Evolutionary conservation across 768 basidiomycete genomes (phyloP).

Genomic region (Termitomyces sp.): DNA sequence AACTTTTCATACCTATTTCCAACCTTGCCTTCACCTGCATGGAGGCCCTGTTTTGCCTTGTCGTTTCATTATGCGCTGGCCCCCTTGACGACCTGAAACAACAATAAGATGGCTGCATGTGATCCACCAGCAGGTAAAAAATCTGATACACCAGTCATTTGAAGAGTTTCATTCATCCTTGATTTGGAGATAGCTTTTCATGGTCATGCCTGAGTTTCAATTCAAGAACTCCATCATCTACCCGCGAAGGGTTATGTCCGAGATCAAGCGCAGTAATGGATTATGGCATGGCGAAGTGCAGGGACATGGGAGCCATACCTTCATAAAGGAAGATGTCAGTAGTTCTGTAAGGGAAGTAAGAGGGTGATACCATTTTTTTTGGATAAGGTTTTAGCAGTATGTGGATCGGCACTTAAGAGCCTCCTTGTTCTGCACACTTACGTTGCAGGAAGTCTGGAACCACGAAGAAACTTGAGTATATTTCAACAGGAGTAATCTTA

Average conservation of each 20-base stretch:
- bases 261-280: not conserved
- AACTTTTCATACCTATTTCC: not conserved
- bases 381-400: not conserved
- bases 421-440: not conserved
- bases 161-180: constrained; percentile 13
- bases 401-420: not conserved
- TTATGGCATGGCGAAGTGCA: not conserved
- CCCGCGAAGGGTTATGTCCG: not conserved
- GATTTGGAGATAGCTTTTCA: not conserved
- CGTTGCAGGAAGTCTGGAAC: not conserved
- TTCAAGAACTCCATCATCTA: not conserved
- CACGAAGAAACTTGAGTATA: too few relatives aligned
- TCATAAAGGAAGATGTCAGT: not conserved
- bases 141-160: constrained; percentile 9
- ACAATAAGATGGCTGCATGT: not conserved
- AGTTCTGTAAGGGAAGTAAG: not conserved
- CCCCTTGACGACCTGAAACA: not conserved
- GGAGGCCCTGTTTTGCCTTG: not conserved
- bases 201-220: not conserved
- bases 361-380: not conserved
- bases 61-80: not conserved
- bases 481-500: too few relatives aligned
- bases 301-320: not conserved
- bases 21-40: not conserved
- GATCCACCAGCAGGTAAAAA: not conserved